Evolutionary conservation across 805 yeast genomes (phyloP).

Genomic region (Candida nanaspora): DNA sequence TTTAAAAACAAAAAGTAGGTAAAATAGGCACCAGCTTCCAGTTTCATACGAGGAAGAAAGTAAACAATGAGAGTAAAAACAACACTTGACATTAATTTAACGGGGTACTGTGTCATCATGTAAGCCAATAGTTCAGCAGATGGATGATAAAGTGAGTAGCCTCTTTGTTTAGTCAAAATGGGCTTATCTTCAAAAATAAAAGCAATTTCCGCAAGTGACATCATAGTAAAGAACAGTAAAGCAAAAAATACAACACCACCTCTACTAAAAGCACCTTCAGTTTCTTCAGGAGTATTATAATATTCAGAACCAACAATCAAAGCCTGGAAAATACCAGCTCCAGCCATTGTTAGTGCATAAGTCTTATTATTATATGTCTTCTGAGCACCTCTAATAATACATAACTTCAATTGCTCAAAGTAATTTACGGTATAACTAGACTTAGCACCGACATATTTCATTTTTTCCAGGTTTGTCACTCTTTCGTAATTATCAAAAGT

Average conservation of each 20-base stretch:
- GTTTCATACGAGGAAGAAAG: conserved; percentile 45
- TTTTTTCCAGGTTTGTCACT: conserved; percentile 28
- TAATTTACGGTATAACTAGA: conserved; percentile 34
- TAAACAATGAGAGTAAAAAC: conserved; percentile 40
- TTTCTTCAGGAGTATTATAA: conserved; percentile 40
- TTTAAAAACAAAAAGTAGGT: conserved; percentile 36
- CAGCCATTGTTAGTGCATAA: conserved; percentile 39
- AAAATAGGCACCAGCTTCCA: conserved; percentile 50
- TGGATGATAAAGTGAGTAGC: conserved; percentile 55
- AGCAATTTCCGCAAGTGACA: conserved; percentile 57
- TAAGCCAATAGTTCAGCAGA: conserved; percentile 58
- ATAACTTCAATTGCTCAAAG: conserved; percentile 42
- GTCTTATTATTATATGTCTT: conserved; percentile 51
- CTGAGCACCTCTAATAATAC: conserved; percentile 46
- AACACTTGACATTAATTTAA: conserved; percentile 42
- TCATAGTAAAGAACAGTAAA: conserved; percentile 50
- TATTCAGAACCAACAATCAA: conserved; percentile 55
- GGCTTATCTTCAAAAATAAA: conserved; percentile 54
- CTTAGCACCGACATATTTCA: conserved; percentile 31
- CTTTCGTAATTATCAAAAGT: conserved; percentile 24
- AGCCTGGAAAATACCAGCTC: conserved; percentile 50
- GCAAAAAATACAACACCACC: conserved; percentile 60
- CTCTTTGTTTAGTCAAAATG: conserved; percentile 56
- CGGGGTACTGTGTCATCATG: conserved; percentile 50
- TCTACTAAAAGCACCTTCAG: conserved; percentile 53